phyloP scores from a whole-genome alignment of 1,284 basidiomycete species.

The Ceratobasidium sp. region DNA sequence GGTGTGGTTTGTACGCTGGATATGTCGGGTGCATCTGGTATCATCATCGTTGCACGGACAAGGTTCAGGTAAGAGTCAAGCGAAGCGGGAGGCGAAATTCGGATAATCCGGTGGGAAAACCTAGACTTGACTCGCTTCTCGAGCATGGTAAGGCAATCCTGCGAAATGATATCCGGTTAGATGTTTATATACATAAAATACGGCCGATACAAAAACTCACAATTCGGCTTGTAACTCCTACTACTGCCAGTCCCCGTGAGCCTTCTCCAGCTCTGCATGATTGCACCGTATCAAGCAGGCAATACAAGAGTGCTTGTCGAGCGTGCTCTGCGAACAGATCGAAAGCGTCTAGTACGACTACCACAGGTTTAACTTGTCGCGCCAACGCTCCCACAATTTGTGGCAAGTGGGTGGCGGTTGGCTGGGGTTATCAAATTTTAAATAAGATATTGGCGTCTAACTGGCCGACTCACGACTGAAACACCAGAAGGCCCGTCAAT shows the following conservation, averaged over 20 bases:
- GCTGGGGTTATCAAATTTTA: slow-evolving; percentile 50
- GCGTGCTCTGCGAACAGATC: slow-evolving; percentile 92
- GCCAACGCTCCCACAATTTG: slow-evolving; percentile 83
- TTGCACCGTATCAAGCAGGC: slow-evolving; percentile 86
- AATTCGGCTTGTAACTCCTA: slow-evolving; percentile 85
- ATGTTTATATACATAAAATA: not conserved
- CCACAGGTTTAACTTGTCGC: slow-evolving; percentile 79
- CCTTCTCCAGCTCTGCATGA: slow-evolving; percentile 66
- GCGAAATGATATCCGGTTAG: not conserved
- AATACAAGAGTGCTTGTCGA: slow-evolving; percentile 89
- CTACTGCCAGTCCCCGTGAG: slow-evolving; percentile 79
- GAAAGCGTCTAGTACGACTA: slow-evolving; percentile 90
- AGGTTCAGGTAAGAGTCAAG: slow-evolving; percentile 54
- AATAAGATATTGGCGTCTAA: not conserved
- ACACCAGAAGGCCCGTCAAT: slow-evolving; percentile 51
- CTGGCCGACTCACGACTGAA: slow-evolving; percentile 38
- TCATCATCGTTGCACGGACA: not conserved
- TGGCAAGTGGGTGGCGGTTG: slow-evolving; percentile 83
- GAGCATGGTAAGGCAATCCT: slow-evolving; percentile 87
- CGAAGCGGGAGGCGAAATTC: slow-evolving; percentile 72
- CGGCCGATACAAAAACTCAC: slow-evolving; percentile 54
- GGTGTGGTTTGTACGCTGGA: slow-evolving; percentile 8
- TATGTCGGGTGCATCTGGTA: not conserved
- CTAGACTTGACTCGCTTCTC: slow-evolving; percentile 97
- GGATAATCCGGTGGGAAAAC: slow-evolving; percentile 90